phyloP scores from a whole-genome alignment of 2,329 filamentous ascomycete species.

The Fusarium metavorans region DNA sequence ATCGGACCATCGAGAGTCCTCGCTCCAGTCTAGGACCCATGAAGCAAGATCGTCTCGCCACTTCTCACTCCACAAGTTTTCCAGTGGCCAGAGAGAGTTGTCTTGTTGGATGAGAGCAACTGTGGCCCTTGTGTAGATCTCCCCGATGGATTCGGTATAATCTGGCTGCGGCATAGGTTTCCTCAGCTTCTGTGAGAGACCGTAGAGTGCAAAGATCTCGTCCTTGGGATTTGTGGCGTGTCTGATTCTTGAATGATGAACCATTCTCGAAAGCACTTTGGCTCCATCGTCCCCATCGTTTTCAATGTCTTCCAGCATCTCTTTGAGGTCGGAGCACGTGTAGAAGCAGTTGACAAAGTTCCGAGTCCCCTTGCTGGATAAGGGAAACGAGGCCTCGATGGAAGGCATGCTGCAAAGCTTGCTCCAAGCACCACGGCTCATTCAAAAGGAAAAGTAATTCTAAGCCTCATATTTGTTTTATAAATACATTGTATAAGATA shows the following conservation, averaged over 20 bases:
- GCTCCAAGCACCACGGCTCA: no score
- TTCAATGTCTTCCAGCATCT: neutral
- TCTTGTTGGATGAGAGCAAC: neutral
- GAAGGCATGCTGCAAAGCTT: no score
- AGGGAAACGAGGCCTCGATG: neutral
- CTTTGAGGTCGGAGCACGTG: neutral
- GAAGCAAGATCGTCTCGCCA: neutral
- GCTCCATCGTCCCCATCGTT: neutral
- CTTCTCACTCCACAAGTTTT: neutral
- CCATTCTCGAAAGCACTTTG: neutral
- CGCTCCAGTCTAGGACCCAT: neutral
- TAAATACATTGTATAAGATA: no score
- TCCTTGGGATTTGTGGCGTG: slow-evolving; percentile 1
- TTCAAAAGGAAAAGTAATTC: no score
- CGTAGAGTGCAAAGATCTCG: neutral
- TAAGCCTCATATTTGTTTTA: no score
- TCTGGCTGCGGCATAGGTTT: neutral
- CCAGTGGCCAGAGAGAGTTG: neutral
- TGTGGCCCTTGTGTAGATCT: neutral
- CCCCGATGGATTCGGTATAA: neutral
- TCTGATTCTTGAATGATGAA: neutral
- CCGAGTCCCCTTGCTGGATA: neutral
- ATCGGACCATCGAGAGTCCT: neutral
- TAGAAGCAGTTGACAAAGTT: slow-evolving; percentile 1
- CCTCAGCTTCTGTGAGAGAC: slow-evolving; percentile 35